Conservation (phyloP, 2,329 filamentous ascomycete species). For the Neofusicoccum umdonicola region DNA sequence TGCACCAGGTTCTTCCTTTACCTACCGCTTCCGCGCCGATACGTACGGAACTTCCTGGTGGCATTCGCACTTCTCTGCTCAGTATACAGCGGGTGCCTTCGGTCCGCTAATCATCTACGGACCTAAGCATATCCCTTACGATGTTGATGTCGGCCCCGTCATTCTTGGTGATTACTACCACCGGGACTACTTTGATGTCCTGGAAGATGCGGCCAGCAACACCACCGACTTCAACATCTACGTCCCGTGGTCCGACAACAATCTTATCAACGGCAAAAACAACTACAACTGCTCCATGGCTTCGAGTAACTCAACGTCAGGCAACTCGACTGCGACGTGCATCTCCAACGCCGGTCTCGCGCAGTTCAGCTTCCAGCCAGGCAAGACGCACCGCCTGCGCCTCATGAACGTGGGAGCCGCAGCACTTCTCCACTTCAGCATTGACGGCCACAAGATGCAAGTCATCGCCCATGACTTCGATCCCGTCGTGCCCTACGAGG, state of each 20-base stretch:
- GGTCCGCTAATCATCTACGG: slow-evolving; percentile 31
- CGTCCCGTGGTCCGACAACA: slow-evolving; percentile 18
- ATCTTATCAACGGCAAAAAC: slow-evolving; percentile 29
- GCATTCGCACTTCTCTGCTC: slow-evolving; percentile 27
- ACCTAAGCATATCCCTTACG: slow-evolving; percentile 23
- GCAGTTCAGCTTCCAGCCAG: slow-evolving; percentile 39
- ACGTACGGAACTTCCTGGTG: slow-evolving; percentile 31
- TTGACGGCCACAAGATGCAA: slow-evolving; percentile 44
- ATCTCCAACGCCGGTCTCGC: slow-evolving; percentile 20
- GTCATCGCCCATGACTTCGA: slow-evolving; percentile 45
- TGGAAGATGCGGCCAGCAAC: not conserved
- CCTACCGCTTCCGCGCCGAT: slow-evolving; percentile 29
- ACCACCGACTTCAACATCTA: no score
- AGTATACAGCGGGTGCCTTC: slow-evolving; percentile 28
- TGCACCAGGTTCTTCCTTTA: slow-evolving; percentile 28
- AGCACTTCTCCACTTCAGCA: slow-evolving; percentile 41
- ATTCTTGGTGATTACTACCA: slow-evolving; percentile 45
- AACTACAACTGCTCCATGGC: slow-evolving; percentile 28
- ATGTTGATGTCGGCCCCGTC: slow-evolving; percentile 28
- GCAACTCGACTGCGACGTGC: not conserved
- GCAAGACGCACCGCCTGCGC: slow-evolving; percentile 42
- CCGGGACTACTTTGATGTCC: not conserved
- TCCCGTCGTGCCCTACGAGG: slow-evolving; percentile 41
- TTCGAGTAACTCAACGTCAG: slow-evolving; percentile 21
- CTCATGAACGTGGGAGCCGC: slow-evolving; percentile 44